phyloP scores from a whole-genome alignment of 2,329 filamentous ascomycete genomes.

The Elsinoe perseae region DNA sequence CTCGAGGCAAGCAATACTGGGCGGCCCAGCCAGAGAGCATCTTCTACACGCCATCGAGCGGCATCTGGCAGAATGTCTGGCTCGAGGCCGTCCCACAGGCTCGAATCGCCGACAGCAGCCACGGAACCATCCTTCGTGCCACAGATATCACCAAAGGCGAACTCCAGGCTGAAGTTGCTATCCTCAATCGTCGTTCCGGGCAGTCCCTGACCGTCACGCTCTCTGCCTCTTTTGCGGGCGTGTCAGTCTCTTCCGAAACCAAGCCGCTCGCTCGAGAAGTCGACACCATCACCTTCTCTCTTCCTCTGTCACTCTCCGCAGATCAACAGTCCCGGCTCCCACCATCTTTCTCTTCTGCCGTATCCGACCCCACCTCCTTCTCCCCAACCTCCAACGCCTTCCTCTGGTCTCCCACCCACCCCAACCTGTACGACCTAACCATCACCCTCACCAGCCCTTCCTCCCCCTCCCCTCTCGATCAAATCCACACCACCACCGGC shows the following conservation, averaged over 20 bases:
- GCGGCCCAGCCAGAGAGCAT: conserved; percentile 53
- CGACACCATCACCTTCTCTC: conserved; percentile 41
- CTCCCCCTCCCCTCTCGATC: conserved; percentile 42
- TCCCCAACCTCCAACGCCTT: neutral
- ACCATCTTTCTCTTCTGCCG: conserved; percentile 18
- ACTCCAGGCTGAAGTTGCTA: conserved; percentile 44
- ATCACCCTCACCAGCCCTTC: conserved; percentile 44
- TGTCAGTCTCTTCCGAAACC: conserved; percentile 40
- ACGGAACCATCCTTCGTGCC: conserved; percentile 51
- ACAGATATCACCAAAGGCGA: conserved; percentile 47
- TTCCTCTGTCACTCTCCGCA: conserved; percentile 43
- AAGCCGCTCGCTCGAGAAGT: conserved; percentile 44
- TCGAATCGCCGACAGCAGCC: conserved; percentile 48
- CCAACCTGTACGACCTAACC: conserved; percentile 19
- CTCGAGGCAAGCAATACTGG: conserved; percentile 62
- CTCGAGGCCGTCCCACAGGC: conserved; percentile 50
- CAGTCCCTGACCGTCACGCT: conserved; percentile 46
- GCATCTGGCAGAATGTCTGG: conserved; percentile 70
- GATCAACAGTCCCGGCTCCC: conserved; percentile 37
- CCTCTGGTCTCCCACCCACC: conserved; percentile 26
- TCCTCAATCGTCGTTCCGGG: conserved; percentile 44
- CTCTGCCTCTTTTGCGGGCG: conserved; percentile 45
- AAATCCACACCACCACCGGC: conserved; percentile 52
- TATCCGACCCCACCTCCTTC: conserved; percentile 1
- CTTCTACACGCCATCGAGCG: conserved; percentile 64